These are phyloP conservation scores for Cryphonectria radicalis DNA, from an alignment of 2,329 filamentous ascomycete species.

Conservation along the genomic window DNA sequence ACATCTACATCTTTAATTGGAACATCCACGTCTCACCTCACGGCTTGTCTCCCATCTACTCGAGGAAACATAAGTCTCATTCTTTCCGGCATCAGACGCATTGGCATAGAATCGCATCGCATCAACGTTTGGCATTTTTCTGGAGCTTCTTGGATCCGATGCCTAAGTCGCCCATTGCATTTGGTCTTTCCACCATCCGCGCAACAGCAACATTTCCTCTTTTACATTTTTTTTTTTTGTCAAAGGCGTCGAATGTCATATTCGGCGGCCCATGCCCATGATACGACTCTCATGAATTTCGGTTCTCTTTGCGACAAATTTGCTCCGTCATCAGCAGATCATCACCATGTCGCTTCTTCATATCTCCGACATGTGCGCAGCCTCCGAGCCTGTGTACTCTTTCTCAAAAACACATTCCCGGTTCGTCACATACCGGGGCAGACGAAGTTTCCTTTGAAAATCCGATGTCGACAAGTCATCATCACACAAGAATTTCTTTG, in stretches of 20 bases:
- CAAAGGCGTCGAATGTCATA: constrained; percentile 12
- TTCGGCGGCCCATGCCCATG: constrained; percentile 13
- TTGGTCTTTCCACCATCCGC: constrained; percentile 22
- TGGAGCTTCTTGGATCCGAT: constrained; percentile 36
- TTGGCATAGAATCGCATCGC: constrained; percentile 36
- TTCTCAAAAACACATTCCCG: constrained; percentile 16
- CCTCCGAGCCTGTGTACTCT: constrained; percentile 9
- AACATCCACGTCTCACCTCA: constrained; percentile 24
- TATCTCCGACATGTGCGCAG: constrained; percentile 18
- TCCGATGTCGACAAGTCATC: constrained; percentile 14
- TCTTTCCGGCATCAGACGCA: constrained; percentile 36
- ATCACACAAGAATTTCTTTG: constrained; percentile 17
- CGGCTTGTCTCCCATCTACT: constrained; percentile 24
- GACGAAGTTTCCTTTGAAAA: constrained; percentile 15
- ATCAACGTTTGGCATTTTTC: constrained; percentile 33
- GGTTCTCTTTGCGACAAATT: constrained; percentile 15
- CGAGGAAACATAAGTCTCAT: constrained; percentile 29
- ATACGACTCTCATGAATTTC: constrained; percentile 12
- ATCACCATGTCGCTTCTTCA: constrained; percentile 5
- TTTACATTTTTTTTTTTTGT: constrained; percentile 1
- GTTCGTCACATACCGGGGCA: constrained; percentile 25
- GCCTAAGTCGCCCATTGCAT: constrained; percentile 28
- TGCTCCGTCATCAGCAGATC: constrained; percentile 18
- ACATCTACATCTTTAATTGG: constrained; percentile 28
- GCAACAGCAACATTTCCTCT: constrained; percentile 17